These are phyloP conservation scores for Ceriops decandra DNA, from an alignment of 345 rosid genomes.

Conservation along the genomic window DNA sequence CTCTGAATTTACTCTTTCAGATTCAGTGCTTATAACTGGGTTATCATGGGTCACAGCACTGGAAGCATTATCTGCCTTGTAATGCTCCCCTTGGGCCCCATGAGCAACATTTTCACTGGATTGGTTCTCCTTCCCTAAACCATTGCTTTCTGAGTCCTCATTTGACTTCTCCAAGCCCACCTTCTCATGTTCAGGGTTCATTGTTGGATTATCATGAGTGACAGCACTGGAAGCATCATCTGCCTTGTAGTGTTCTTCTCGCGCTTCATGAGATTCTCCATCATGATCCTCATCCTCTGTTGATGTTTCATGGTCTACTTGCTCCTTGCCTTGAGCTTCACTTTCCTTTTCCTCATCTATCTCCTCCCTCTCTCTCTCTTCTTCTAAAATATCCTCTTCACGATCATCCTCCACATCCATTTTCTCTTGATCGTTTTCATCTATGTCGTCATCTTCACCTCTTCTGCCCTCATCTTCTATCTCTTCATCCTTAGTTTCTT, in stretches of 20 bases:
- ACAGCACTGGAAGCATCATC: slow-evolving; percentile 99
- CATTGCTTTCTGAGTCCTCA: slow-evolving; percentile 28
- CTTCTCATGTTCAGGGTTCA: slow-evolving; percentile 39
- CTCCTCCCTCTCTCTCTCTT: slow-evolving; percentile 32
- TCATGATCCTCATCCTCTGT: slow-evolving; percentile 37
- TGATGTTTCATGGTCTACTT: slow-evolving; percentile 31
- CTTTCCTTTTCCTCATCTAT: slow-evolving; percentile 34
- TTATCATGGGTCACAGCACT: slow-evolving; percentile 84
- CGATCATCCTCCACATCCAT: slow-evolving; percentile 38
- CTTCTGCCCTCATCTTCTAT: slow-evolving; percentile 16
- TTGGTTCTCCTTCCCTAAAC: slow-evolving; percentile 20
- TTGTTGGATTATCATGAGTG: slow-evolving; percentile 52
- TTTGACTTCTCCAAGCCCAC: slow-evolving; percentile 32
- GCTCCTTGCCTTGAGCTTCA: slow-evolving; percentile 36
- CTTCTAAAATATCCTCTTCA: slow-evolving; percentile 49
- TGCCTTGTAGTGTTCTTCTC: slow-evolving; percentile 75
- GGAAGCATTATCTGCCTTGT: slow-evolving; percentile 90
- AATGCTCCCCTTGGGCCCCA: slow-evolving; percentile 27
- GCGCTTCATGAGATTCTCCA: slow-evolving; percentile 58
- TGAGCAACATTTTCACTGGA: slow-evolving; percentile 1
- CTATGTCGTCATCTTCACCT: slow-evolving; percentile 26
- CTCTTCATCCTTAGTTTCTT: slow-evolving; percentile 16
- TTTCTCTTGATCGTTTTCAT: slow-evolving; percentile 23
- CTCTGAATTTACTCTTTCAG: slow-evolving; percentile 34
- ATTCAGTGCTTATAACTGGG: slow-evolving; percentile 32